Evolutionary conservation across 768 basidiomycete species (phyloP).

Genomic region (Auricularia sp.): DNA sequence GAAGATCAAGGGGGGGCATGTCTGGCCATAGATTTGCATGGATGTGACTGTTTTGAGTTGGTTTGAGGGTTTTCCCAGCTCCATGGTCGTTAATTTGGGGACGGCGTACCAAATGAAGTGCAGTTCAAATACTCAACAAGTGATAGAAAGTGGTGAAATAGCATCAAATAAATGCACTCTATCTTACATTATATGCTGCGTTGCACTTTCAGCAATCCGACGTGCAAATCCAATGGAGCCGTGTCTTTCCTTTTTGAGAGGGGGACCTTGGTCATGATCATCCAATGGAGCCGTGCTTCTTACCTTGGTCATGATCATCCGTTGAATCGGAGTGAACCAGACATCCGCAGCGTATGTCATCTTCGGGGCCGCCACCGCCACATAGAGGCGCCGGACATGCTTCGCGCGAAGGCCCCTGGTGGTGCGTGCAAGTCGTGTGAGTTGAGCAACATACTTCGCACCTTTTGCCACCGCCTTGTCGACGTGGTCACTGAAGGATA

Average conservation of each 20-base stretch:
- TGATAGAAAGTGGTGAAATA: too few species aligned
- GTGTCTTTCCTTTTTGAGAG: too few species aligned
- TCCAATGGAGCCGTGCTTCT: not conserved
- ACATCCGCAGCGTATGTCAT: constrained; percentile 19
- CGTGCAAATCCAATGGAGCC: not conserved
- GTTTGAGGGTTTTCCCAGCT: too few species aligned
- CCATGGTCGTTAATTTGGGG: too few species aligned
- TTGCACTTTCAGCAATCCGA: constrained; percentile 15
- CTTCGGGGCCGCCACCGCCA: constrained; percentile 18
- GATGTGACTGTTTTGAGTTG: too few species aligned
- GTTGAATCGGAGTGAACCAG: constrained; percentile 15
- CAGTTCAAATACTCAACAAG: too few species aligned
- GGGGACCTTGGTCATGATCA: too few species aligned
- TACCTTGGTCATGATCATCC: constrained; percentile 12
- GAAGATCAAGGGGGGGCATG: too few species aligned
- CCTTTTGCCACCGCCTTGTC: not conserved
- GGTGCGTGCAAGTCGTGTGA: constrained; percentile 10
- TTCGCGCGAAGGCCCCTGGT: constrained; percentile 11
- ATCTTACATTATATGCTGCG: too few species aligned
- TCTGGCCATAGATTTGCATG: constrained; percentile 15
- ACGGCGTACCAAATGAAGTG: too few species aligned
- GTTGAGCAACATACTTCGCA: constrained; percentile 17
- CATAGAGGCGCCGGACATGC: constrained; percentile 17
- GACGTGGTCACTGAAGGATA: not conserved
- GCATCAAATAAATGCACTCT: too few species aligned